Conservation (phyloP, 2,329 filamentous ascomycete species). For the Verruconis gallopava region DNA sequence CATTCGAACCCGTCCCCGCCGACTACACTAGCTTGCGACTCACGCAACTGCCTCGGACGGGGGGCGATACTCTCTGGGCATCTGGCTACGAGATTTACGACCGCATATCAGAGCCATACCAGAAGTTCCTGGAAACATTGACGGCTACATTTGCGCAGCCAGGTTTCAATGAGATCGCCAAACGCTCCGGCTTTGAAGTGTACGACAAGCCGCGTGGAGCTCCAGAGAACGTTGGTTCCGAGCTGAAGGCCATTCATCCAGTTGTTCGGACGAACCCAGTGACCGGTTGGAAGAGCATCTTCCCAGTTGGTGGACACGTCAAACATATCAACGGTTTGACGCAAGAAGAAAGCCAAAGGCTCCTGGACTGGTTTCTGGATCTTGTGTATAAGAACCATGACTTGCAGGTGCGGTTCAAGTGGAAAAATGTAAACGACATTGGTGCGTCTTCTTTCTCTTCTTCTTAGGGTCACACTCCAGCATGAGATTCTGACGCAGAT, state of each 20-base stretch:
- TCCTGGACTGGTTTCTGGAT: conserved; percentile 23
- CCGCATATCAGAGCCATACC: conserved; percentile 43
- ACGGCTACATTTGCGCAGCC: conserved; percentile 39
- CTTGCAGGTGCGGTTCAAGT: conserved; percentile 28
- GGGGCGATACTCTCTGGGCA: conserved; percentile 51
- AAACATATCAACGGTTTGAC: conserved; percentile 25
- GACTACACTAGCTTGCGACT: conserved; percentile 51
- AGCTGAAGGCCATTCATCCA: conserved; percentile 36
- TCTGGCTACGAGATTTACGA: conserved; percentile 57
- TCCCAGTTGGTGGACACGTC: conserved; percentile 21
- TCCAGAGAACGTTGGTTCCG: conserved; percentile 35
- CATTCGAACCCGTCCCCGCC: conserved; percentile 49
- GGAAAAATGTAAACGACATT: conserved; percentile 25
- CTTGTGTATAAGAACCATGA: conserved; percentile 26
- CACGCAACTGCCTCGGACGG: conserved; percentile 41
- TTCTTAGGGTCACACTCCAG: background rate
- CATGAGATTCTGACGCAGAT: no score
- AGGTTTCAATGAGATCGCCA: conserved; percentile 19
- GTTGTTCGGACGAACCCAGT: conserved; percentile 45
- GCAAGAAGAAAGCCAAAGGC: conserved; percentile 20
- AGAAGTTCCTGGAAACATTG: conserved; percentile 44
- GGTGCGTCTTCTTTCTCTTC: conserved; percentile 16
- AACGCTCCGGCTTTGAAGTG: conserved; percentile 27
- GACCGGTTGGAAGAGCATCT: conserved; percentile 33
- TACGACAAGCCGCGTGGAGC: conserved; percentile 32